Percentiles rank a stretch among this genome's conserved stretches.
Evolutionary conservation across 495 filamentous ascomycete genomes (phyloP).

Genomic region (Friedmanniomyces simplex): DNA sequence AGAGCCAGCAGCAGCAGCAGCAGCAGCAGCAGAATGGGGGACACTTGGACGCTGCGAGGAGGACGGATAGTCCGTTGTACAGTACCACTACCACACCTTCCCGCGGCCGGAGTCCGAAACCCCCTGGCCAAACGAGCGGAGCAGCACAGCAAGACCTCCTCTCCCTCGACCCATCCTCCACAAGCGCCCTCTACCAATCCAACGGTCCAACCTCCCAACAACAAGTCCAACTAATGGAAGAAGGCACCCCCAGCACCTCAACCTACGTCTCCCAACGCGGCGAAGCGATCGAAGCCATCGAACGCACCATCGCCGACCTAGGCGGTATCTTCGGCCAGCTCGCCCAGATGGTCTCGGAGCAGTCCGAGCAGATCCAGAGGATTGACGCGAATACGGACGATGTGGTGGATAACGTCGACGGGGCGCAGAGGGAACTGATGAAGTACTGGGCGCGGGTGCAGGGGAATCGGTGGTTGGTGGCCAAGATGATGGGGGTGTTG

Average conservation of each 20-base stretch:
- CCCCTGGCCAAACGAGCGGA: constrained; percentile 38
- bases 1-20: constrained; percentile 45
- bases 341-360: constrained; percentile 95
- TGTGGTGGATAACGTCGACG: constrained; percentile 93
- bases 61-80: constrained; percentile 74
- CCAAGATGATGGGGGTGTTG: constrained; percentile 95
- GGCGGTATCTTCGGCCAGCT: constrained; percentile 94
- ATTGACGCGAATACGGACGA: constrained; percentile 88
- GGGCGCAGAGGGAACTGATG: constrained; percentile 84
- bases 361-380: constrained; percentile 78
- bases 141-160: constrained; percentile 58
- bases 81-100: constrained; percentile 43
- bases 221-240: constrained; percentile 79
- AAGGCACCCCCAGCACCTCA: constrained; percentile 79
- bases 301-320: constrained; percentile 86
- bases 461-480: constrained; percentile 90
- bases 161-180: constrained; percentile 63
- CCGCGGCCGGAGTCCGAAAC: constrained; percentile 48
- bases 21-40: too few species aligned
- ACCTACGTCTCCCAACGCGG: constrained; percentile 86
- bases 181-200: constrained; percentile 15
- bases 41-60: constrained; percentile 18
- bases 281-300: constrained; percentile 93
- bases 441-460: constrained; percentile 95
- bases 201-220: constrained; percentile 56